Base-by-base conservation (phyloP, 106 monocot genomes). In the Phalaenopsis equestris region DNA sequence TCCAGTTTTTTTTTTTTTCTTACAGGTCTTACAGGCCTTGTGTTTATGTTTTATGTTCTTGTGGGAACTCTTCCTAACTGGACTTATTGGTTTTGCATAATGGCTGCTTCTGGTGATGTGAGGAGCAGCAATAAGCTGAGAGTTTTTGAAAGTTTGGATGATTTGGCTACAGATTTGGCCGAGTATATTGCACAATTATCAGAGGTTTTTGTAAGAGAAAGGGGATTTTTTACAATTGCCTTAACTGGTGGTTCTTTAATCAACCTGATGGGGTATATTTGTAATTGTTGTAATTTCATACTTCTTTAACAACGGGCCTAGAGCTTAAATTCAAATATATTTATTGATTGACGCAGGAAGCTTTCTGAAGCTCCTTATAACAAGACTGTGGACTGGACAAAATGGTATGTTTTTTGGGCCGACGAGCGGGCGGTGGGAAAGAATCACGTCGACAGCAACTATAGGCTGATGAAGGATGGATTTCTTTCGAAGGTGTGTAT, bases 371-470 rank as follows among this genome's bases (percentile, higher is more conserved):
- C 87, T 78, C 89, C 92, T 47, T 89, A 89, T 75, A 82, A 77
- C 77, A 89, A 84, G 80, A 92, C 89, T 12, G 87, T 92, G 14
- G 92, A 92, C 68, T 92, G 92, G 91, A 84, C 87, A 73, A 91
- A 91, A 76, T 91, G 91, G 91, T 80, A 85, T 79, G 75, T 91
- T 11, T 84, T 91, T 47, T 91, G 87, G 85, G 87, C 84, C 57
- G 92, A 92, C 77, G 92, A 92, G 72, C 84, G 89, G 61, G 89
- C 89, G 12, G 92, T 92, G 36, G 79, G 83, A 23, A 92, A 89
- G 82, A 89, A 77, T 82, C 92, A 89, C 81, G 64, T 56, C 1
- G 92, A 89, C 45, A 92, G 92, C 82, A 92, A 92, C 48, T 87
- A 92, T 76, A 92, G 83, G 77, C 82, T 81, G 8, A 78, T 86